Evolutionary conservation across 1,139 yeast species (phyloP).

Genomic region (Zygosaccharomyces sapae): DNA sequence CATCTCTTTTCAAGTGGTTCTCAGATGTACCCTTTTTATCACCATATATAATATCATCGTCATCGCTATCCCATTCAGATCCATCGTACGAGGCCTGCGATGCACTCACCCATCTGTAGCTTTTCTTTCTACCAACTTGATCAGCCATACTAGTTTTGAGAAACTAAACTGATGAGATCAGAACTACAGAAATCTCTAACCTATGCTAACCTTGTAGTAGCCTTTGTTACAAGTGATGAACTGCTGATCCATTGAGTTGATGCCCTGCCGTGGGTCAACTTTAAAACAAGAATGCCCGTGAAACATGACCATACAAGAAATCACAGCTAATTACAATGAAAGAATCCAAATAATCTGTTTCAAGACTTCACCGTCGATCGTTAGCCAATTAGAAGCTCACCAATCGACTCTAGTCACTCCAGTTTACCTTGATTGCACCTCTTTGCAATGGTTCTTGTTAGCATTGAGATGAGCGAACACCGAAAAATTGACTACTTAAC

Average conservation of each 20-base stretch:
- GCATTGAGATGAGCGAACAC: background rate
- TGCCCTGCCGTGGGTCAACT: background rate
- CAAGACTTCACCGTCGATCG: background rate
- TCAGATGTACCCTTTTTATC: constrained; percentile 3
- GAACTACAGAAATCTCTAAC: background rate
- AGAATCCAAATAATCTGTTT: background rate
- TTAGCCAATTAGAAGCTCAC: background rate
- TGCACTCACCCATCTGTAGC: constrained; percentile 61
- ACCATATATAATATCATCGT: constrained; percentile 14
- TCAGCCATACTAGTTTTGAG: constrained; percentile 18
- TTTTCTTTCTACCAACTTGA: constrained; percentile 51
- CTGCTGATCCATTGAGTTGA: background rate
- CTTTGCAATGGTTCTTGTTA: background rate
- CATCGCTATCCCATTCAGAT: constrained; percentile 47
- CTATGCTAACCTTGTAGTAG: background rate
- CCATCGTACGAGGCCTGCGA: constrained; percentile 53
- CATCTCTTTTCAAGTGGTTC: constrained; percentile 5
- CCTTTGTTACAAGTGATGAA: background rate
- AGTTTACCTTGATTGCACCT: background rate
- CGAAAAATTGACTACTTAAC: constrained; percentile 3
- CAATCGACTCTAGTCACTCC: background rate
- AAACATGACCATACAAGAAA: background rate
- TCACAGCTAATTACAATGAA: background rate
- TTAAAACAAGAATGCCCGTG: constrained; percentile 1
- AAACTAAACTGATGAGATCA: background rate